These are phyloP conservation scores for Lachnellula arida DNA, from an alignment of 2,329 filamentous ascomycete genomes.

Conservation along the genomic window DNA sequence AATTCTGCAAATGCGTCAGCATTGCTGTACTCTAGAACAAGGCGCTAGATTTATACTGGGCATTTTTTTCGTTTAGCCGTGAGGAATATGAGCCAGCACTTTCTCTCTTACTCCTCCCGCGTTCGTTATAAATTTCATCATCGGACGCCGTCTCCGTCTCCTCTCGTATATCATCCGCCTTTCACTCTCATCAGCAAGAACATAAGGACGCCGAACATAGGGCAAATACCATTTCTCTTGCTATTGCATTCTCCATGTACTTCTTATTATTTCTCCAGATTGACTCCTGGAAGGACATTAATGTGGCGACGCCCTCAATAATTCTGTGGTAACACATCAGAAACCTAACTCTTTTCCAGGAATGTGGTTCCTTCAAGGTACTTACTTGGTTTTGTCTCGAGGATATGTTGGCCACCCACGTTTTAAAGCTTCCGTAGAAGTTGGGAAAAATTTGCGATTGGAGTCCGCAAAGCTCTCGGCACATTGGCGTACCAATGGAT, in stretches of 20 bases:
- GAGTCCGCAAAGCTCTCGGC: neutral
- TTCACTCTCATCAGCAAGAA: neutral
- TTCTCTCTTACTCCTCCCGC: neutral
- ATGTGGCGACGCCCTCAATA: neutral
- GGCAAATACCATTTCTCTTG: neutral
- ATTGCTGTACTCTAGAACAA: too few species aligned
- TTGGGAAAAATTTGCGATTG: neutral
- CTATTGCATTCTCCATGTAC: neutral
- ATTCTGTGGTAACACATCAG: conserved; percentile 1
- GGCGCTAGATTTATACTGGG: neutral
- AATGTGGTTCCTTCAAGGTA: neutral
- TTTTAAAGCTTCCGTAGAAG: neutral
- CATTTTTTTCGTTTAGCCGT: neutral
- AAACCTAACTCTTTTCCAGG: neutral
- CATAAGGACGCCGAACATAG: neutral
- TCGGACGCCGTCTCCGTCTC: neutral
- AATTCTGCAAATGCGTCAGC: neutral
- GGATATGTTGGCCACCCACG: conserved; percentile 6
- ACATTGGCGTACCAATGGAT: neutral
- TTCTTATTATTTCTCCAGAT: conserved; percentile 2
- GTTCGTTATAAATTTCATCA: neutral
- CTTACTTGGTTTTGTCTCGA: conserved; percentile 1
- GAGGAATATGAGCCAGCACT: neutral
- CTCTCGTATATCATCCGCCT: neutral
- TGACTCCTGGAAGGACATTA: conserved; percentile 4